Evolutionary conservation across 768 basidiomycete species (phyloP), one percentile per base, ranked within the genome.

Genomic region (Lactarius vividus): DNA sequence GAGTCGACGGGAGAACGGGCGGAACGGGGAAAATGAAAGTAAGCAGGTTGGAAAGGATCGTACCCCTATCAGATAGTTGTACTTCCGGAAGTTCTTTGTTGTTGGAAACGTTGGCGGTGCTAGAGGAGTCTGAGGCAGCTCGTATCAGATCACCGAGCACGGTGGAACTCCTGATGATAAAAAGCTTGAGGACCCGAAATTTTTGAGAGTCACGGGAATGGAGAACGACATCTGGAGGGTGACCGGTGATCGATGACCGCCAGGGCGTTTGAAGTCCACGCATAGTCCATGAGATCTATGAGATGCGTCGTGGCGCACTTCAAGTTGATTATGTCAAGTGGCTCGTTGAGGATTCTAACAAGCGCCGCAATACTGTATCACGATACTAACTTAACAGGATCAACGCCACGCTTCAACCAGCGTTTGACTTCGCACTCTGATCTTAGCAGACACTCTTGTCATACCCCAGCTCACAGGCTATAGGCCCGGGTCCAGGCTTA

Each of bases 161-260:
- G 15, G 54, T 29, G 20, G 62, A 62, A 31, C 54, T 35, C 31
- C 4, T 56, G 42, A 35, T 42, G 4, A 62, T 55, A 56, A 33
- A 62, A 3, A 56, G 15, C 18, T 56, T 56, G 9, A 56, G n/a
- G 4, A 62, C 54, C 5, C 62, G 62, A 57, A 56, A 62, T 4
- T 33, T 42, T 3, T 26, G 54, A 8, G 40, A 42, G 23, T 62
- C 62, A 16, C 31, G 3, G 3, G 66, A 59, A 6, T 58, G 62
- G 8, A 67, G 40, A 28, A 63, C 29, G 39, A 67, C 31, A 35
- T 67, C 66, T 11, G n/a, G n/a, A n/a, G n/a, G n/a, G n/a, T n/a
- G n/a, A n/a, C n/a, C n/a, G n/a, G n/a, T n/a, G n/a, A n/a, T n/a
- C n/a, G n/a, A n/a, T n/a, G n/a, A n/a, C n/a, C n/a, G n/a, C n/a